Evolutionary conservation across 805 yeast species (phyloP), one percentile per base, ranked within the genome.

Genomic region (Myxozyma udenii): DNA sequence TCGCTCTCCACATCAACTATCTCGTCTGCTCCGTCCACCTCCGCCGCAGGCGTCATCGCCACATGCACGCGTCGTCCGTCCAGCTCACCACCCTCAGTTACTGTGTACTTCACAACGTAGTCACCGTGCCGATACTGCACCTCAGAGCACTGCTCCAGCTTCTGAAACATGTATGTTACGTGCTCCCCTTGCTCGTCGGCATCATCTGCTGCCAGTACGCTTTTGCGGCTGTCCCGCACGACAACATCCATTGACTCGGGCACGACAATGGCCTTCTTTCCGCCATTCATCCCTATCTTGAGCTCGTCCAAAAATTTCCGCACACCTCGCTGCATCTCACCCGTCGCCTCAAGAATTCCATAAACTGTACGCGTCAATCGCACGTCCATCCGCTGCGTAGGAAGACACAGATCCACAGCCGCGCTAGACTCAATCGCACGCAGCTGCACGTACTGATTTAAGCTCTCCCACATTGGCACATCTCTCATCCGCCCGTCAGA

Each of bases 31-130:
- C 19, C 23, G 30, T 26, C 48, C 9, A 25, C 32, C 28, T 26
- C 36, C 16, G 39, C 41, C 22, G 35, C 52, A 11, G 38, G 25
- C 14, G 23, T 37, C 21, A 48, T 4, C 23, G 52, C 4, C 3
- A 40, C 33, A 30, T 54, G 49, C 23, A 50, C 36, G n/a, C 58
- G 46, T 14, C 55, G 48, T 2, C 58, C 58, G 16, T 51, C 58
- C 38, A 54, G 41, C 3, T 39, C 49, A 14, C 58, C 55, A 32
- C 51, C 51, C 30, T 54, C 58, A 11, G 50, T 55, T 11, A 50
- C 21, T 21, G 42, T 18, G 38, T 46, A 51, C 44, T 44, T 35
- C 21, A 54, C 45, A 22, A 44, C 25, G 26, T 54, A 43, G 18
- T 39, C 43, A 12, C 49, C 52, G 33, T 47, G 37, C 21, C 32